phyloP scores from a whole-genome alignment of 352 stramenopile species.

The Elongisporangium anandrum region DNA sequence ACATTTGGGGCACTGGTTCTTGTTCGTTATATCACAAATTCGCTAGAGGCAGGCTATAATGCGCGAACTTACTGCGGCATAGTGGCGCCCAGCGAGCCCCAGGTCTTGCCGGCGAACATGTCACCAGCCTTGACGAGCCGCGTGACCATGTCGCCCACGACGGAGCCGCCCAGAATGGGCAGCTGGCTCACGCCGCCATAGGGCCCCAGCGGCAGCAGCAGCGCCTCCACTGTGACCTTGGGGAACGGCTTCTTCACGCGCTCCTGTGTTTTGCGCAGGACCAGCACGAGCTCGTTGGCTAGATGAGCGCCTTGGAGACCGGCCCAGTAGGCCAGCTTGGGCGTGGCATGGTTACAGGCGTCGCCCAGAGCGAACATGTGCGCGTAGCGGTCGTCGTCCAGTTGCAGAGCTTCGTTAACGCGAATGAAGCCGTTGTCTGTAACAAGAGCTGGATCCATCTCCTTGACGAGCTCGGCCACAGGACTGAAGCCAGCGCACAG shows the following conservation, averaged over 20 bases:
- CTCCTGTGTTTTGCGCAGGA: constrained; percentile 30
- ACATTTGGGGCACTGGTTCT: too few relatives aligned
- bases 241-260: constrained; percentile 35
- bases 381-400: constrained; percentile 32
- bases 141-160: constrained; percentile 50
- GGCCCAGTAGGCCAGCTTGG: constrained; percentile 38
- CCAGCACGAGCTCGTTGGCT: constrained; percentile 23
- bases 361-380: constrained; percentile 57
- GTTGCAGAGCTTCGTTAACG: constrained; percentile 39
- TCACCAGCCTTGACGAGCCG: constrained; percentile 42
- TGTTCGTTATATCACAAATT: too few relatives aligned
- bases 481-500: constrained; percentile 37
- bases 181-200: constrained; percentile 50
- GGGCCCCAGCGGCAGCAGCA: constrained; percentile 44
- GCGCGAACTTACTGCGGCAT: constrained; percentile 21
- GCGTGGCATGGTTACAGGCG: constrained; percentile 36
- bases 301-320: constrained; percentile 38
- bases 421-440: constrained; percentile 32
- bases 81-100: constrained; percentile 25
- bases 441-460: constrained; percentile 28
- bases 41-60: too few relatives aligned
- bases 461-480: constrained; percentile 28
- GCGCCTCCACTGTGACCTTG: constrained; percentile 24
- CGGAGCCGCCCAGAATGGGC: constrained; percentile 38
- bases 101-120: constrained; percentile 34